Evolutionary conservation across 2,329 filamentous ascomycete genomes (phyloP).

Genomic region (Colletotrichum melonis): DNA sequence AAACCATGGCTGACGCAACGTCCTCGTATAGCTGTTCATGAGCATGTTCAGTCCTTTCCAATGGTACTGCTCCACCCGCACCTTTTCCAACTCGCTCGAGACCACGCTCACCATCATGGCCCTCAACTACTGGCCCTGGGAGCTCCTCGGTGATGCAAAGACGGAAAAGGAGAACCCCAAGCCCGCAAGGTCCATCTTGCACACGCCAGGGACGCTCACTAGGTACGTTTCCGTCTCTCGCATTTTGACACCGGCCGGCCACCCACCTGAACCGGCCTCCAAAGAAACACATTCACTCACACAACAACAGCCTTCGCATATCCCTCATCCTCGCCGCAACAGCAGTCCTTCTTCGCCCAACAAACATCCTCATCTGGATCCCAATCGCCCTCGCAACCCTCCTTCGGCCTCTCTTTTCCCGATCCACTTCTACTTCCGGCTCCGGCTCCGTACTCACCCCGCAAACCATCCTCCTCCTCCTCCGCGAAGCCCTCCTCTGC

Average conservation of each 20-base stretch:
- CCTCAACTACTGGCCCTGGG: slow-evolving; percentile 89
- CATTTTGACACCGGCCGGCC: background rate
- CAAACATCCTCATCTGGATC: slow-evolving; percentile 88
- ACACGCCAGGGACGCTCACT: slow-evolving; percentile 44
- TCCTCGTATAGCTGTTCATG: slow-evolving; percentile 69
- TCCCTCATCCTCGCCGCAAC: slow-evolving; percentile 82
- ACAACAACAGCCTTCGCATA: slow-evolving; percentile 52
- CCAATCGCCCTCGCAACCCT: slow-evolving; percentile 66
- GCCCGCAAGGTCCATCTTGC: slow-evolving; percentile 42
- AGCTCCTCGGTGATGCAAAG: slow-evolving; percentile 62
- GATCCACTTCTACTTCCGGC: too few relatives aligned
- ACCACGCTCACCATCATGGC: slow-evolving; percentile 86
- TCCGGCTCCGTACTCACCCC: slow-evolving; percentile 49
- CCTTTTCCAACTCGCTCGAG: slow-evolving; percentile 94
- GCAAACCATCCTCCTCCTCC: slow-evolving; percentile 62
- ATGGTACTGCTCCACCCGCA: slow-evolving; percentile 94
- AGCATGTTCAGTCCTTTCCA: slow-evolving; percentile 88
- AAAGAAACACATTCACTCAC: background rate
- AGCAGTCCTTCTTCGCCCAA: slow-evolving; percentile 88
- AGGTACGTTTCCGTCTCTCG: background rate
- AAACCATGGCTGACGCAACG: too few relatives aligned
- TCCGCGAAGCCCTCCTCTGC: slow-evolving; percentile 74
- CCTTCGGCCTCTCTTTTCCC: slow-evolving; percentile 50
- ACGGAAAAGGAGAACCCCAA: slow-evolving; percentile 54
- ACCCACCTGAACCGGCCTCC: too few relatives aligned